Conservation (phyloP, 495 filamentous ascomycete species). For the Trichoderma asperelloides region DNA sequence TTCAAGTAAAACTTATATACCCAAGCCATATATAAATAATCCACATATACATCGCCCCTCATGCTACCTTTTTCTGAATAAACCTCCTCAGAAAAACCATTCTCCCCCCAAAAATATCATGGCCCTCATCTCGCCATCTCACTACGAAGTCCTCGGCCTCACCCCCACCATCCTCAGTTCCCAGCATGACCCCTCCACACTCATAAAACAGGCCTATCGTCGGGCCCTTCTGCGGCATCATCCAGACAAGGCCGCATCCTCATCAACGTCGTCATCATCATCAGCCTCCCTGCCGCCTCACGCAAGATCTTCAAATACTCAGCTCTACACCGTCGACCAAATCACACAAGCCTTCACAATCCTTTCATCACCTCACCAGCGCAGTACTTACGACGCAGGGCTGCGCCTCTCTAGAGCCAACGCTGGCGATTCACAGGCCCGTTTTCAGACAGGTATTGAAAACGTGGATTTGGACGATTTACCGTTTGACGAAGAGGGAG, state of each 20-base stretch:
- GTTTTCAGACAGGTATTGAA: constrained; percentile 63
- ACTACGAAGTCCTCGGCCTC: constrained; percentile 38
- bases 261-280: constrained; percentile 12
- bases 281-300: neutral
- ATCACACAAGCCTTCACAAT: constrained; percentile 68
- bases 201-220: constrained; percentile 68
- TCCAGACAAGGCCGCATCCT: constrained; percentile 57
- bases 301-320: neutral
- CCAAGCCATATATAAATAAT: neutral
- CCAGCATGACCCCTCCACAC: constrained; percentile 19
- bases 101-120: neutral
- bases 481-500: constrained; percentile 38
- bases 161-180: constrained; percentile 25
- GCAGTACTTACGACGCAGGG: constrained; percentile 56
- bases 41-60: neutral
- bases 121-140: constrained; percentile 20
- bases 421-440: neutral
- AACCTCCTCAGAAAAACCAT: neutral
- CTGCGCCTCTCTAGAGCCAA: constrained; percentile 20
- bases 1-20: neutral
- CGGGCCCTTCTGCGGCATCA: constrained; percentile 70
- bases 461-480: constrained; percentile 79
- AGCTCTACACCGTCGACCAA: constrained; percentile 54
- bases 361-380: constrained; percentile 49
- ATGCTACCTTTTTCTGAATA: neutral